Percentiles rank a stretch among this genome's conserved stretches.
Evolutionary conservation across 768 basidiomycete genomes (phyloP).

Genomic region (Boletales sp.): DNA sequence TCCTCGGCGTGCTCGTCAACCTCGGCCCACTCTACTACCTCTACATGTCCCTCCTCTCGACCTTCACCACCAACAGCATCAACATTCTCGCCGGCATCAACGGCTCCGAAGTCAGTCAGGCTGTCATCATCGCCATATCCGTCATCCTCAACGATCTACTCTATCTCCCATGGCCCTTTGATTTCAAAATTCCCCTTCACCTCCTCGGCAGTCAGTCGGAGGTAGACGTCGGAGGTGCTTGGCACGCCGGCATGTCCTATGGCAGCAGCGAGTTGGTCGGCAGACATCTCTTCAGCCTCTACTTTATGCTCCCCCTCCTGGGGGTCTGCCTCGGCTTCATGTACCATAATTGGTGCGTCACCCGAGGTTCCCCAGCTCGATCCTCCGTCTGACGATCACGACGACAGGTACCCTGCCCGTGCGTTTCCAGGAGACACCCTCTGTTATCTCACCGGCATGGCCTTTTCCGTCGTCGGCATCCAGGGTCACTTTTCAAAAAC

Average conservation of each 20-base stretch:
- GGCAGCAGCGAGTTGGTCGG: slow-evolving; percentile 86
- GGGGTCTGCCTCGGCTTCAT: slow-evolving; percentile 88
- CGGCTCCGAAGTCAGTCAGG: slow-evolving; percentile 92
- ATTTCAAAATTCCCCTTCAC: slow-evolving; percentile 68
- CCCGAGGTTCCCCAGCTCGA: background rate
- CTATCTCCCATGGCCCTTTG: slow-evolving; percentile 87
- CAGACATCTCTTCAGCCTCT: slow-evolving; percentile 91
- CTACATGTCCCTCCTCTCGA: slow-evolving; percentile 95
- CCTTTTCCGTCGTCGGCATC: slow-evolving; percentile 96
- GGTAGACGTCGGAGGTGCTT: slow-evolving; percentile 72
- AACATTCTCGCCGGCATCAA: slow-evolving; percentile 99
- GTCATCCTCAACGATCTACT: slow-evolving; percentile 90
- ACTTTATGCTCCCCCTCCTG: slow-evolving; percentile 94
- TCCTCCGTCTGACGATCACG: background rate
- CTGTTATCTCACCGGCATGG: slow-evolving; percentile 98
- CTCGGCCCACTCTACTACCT: slow-evolving; percentile 91
- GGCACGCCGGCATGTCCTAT: slow-evolving; percentile 81
- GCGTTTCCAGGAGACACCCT: slow-evolving; percentile 96
- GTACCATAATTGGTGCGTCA: slow-evolving; percentile 90
- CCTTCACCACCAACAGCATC: slow-evolving; percentile 96
- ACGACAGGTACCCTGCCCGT: slow-evolving; percentile 85
- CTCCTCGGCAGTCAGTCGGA: slow-evolving; percentile 64
- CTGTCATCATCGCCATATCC: slow-evolving; percentile 86
- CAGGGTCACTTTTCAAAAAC: slow-evolving; percentile 98
- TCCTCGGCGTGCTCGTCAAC: slow-evolving; percentile 79